Conservation (phyloP, 768 basidiomycete genomes). For the Tylopilus intermedius region DNA sequence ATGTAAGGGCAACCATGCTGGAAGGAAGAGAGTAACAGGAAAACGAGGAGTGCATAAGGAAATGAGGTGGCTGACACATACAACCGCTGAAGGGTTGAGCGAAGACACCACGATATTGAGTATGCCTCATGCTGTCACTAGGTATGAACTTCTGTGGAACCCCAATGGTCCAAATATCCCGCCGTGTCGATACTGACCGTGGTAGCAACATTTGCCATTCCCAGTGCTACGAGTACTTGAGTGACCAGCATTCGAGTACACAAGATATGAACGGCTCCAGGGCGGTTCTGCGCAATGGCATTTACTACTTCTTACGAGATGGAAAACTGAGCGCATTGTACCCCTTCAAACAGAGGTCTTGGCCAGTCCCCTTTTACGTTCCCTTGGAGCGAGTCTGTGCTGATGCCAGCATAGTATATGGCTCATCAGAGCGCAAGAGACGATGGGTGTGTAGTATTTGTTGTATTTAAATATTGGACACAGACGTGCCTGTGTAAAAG, state of each 20-base stretch:
- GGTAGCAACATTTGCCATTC: constrained; percentile 26
- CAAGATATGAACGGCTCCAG: constrained; percentile 43
- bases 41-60: not conserved
- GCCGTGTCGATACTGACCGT: constrained; percentile 31
- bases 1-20: constrained; percentile 15
- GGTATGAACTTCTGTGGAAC: constrained; percentile 40
- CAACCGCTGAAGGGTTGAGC: constrained; percentile 32
- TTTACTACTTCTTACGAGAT: constrained; percentile 31
- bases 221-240: constrained; percentile 22
- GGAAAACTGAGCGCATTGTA: constrained; percentile 32
- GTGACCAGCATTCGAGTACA: constrained; percentile 39
- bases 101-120: constrained; percentile 38
- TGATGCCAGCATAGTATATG: constrained; percentile 32
- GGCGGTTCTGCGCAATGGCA: constrained; percentile 34
- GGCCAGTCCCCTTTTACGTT: constrained; percentile 29
- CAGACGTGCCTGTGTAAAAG: constrained; percentile 30
- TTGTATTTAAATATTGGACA: constrained; percentile 5
- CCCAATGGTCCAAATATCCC: constrained; percentile 46
- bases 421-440: constrained; percentile 39
- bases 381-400: constrained; percentile 35
- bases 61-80: constrained; percentile 28
- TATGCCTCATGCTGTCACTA: constrained; percentile 33
- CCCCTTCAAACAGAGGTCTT: constrained; percentile 27
- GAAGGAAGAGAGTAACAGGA: not conserved
- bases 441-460: constrained; percentile 28